A percentile compares a stretch with the other conserved stretches of the same genome.
Evolutionary conservation across 345 rosid species (phyloP).

Genomic region (Bruguiera sexangula): DNA sequence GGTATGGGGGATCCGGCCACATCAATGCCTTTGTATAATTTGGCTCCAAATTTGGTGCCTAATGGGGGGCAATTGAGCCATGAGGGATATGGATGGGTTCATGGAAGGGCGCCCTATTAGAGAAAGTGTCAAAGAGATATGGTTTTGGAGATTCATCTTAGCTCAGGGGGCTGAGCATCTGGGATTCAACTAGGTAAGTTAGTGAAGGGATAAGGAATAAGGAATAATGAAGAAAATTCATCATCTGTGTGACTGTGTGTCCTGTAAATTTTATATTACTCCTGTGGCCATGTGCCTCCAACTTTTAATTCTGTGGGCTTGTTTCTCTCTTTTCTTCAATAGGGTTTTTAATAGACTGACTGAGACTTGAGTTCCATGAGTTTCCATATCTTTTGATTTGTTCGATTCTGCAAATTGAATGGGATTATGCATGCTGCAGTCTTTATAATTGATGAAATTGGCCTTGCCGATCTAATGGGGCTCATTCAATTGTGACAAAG

Average conservation of each 20-base stretch:
- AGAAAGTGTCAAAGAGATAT: neutral
- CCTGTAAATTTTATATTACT: neutral
- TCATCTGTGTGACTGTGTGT: conserved; percentile 12
- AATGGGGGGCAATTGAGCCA: conserved; percentile 33
- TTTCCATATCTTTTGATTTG: neutral
- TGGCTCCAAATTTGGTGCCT: conserved; percentile 23
- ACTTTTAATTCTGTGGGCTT: neutral
- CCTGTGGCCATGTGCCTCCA: neutral
- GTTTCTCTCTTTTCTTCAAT: neutral
- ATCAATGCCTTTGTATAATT: conserved; percentile 17
- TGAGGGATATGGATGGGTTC: conserved; percentile 55
- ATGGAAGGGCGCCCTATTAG: conserved; percentile 45
- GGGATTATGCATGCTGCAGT: too few relatives aligned
- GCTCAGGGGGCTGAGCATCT: neutral
- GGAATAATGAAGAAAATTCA: neutral
- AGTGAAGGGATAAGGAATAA: conserved; percentile 13
- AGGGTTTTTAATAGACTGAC: neutral
- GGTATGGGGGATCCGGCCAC: conserved; percentile 23
- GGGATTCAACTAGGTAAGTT: neutral
- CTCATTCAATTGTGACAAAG: too few relatives aligned
- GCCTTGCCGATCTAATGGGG: too few relatives aligned
- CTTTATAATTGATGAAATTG: too few relatives aligned
- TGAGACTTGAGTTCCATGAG: neutral
- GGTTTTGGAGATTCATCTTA: neutral
- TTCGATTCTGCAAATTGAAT: too few relatives aligned